Base-by-base conservation (phyloP, 2,329 filamentous ascomycete species). In the Reticulascus tulasneorum region DNA sequence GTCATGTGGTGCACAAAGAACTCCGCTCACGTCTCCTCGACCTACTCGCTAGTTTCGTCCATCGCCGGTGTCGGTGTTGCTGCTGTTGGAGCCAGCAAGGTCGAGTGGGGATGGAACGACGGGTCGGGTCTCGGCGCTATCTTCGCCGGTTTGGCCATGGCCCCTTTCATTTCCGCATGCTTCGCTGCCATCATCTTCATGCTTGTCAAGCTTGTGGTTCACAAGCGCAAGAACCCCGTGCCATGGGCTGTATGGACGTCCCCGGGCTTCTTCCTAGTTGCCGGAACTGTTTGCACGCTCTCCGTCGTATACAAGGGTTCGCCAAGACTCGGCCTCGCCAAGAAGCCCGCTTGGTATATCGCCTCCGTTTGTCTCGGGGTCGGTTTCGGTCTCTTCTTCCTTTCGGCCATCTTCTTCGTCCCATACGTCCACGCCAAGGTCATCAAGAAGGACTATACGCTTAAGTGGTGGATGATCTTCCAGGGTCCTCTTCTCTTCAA, bases 291-390 rank as follows among this genome's bases (percentile, higher is more conserved):
- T 50, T 86, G 82, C 63, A 84, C 83, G 0, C 69, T 89, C 6
- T 86, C 81, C 23, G 79, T 89, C 49, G 83, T 88, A 48, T 88
- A 86, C 73, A 88, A 88, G 71, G 84, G 84, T 23, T 86, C 83
- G 10, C 83, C 84, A 13, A 79, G 68, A 40, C 71, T 85, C 21
- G 71, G 72, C 17, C 65, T 86, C 17, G 69, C 64, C 64, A 75
- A 81, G 61, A 83, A 81, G 67, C 79, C 83, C 2, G 59, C 60
- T 10, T 79, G 74, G 72, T 87, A 77, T 52, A 75, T 87, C 44
- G 80, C 71, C 11, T 63, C 73, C 9, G 81, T 86, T 40, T 81
- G 78, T 16, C 51, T 87, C 40, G 81, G 82, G 25, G 69, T 67
- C 25, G 83, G 82, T 44, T 65, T 59, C 29, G 82, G 77, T 38